Conservation (phyloP, 495 filamentous ascomycete genomes). For the Lichenothelia convexa region DNA sequence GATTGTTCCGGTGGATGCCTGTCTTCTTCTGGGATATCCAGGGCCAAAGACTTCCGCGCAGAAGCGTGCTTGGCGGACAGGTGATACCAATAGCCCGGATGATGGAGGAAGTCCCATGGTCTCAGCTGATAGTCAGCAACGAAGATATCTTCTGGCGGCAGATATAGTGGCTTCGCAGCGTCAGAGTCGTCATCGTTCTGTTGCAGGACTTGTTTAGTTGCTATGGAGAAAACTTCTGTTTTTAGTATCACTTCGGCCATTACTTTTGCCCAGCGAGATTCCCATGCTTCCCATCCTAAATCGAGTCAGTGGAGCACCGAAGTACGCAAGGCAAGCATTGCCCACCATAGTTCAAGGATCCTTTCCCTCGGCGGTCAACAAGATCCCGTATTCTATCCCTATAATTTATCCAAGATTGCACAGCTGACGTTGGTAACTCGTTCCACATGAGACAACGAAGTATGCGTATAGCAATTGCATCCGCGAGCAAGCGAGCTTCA, state of each 20-base stretch:
- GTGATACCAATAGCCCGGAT: slow-evolving; percentile 74
- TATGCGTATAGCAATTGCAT: slow-evolving; percentile 58
- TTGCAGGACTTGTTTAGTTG: no score
- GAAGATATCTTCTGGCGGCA: slow-evolving; percentile 47
- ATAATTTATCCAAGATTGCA: slow-evolving; percentile 59
- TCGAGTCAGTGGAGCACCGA: no score
- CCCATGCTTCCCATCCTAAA: slow-evolving; percentile 88
- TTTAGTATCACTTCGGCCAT: slow-evolving; percentile 67
- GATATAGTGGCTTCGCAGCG: slow-evolving; percentile 26
- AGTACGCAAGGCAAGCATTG: no score
- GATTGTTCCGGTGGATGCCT: slow-evolving; percentile 45
- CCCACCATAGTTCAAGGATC: slow-evolving; percentile 62
- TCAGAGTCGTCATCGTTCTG: background rate
- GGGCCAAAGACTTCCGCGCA: slow-evolving; percentile 39
- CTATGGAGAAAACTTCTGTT: slow-evolving; percentile 25
- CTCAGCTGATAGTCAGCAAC: slow-evolving; percentile 43
- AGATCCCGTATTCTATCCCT: slow-evolving; percentile 50
- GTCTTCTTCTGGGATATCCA: slow-evolving; percentile 58
- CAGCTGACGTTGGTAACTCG: slow-evolving; percentile 53
- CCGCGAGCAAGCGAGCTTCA: slow-evolving; percentile 63
- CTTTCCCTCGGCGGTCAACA: slow-evolving; percentile 63
- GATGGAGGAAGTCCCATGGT: slow-evolving; percentile 69
- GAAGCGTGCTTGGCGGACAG: slow-evolving; percentile 47
- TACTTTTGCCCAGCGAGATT: slow-evolving; percentile 60
- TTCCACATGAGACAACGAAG: slow-evolving; percentile 64